Evolutionary conservation across 768 basidiomycete species (phyloP).

Genomic region (Tephrocybe sp.): DNA sequence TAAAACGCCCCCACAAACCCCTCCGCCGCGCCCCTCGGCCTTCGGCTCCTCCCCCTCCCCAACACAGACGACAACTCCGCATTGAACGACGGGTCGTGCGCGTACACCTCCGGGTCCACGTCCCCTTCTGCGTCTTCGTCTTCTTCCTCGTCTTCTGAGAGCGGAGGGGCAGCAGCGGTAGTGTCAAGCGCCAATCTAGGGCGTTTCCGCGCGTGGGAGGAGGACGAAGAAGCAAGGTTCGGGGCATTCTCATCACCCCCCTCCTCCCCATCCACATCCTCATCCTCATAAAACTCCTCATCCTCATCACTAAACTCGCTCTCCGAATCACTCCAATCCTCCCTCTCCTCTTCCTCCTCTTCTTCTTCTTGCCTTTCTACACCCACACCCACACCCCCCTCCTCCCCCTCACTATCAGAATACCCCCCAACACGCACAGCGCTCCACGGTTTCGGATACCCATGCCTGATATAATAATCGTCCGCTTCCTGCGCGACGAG

Average conservation of each 20-base stretch:
- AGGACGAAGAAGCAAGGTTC: too few relatives aligned
- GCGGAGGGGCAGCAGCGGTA: neutral
- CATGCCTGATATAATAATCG: constrained; percentile 19
- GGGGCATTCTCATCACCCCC: neutral
- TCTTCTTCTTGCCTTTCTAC: neutral
- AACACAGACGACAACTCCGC: constrained; percentile 33
- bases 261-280: neutral
- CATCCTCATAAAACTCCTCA: constrained; percentile 10
- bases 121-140: constrained; percentile 35
- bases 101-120: constrained; percentile 31
- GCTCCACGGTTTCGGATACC: constrained; percentile 14
- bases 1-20: constrained; percentile 27
- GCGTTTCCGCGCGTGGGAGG: neutral
- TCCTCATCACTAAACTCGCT: constrained; percentile 20
- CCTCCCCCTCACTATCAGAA: neutral
- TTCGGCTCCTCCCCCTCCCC: neutral
- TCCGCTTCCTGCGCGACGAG: constrained; percentile 24
- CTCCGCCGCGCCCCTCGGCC: neutral
- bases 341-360: constrained; percentile 16
- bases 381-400: neutral
- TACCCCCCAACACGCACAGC: neutral
- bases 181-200: neutral
- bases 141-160: constrained; percentile 17
- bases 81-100: constrained; percentile 36
- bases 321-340: constrained; percentile 25